Evolutionary conservation across 768 basidiomycete genomes (phyloP).

Genomic region (Neoboletus magnificus): DNA sequence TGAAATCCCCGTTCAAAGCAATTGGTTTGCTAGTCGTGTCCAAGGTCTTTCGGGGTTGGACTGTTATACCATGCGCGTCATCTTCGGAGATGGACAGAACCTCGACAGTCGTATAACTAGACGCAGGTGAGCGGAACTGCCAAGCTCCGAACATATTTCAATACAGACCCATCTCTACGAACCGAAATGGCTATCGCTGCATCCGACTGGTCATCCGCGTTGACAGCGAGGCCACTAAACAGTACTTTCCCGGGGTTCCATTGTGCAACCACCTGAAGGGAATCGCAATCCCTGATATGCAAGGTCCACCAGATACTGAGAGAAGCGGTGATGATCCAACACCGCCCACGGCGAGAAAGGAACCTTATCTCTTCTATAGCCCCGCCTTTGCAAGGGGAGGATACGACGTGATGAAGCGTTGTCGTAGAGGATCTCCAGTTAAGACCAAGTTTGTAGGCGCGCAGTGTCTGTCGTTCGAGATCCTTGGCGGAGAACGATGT

Average conservation of each 20-base stretch:
- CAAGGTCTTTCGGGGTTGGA: slow-evolving; percentile 36
- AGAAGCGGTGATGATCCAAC: slow-evolving; percentile 51
- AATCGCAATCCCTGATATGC: slow-evolving; percentile 45
- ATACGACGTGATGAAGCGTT: slow-evolving; percentile 17
- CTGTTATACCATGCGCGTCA: slow-evolving; percentile 10
- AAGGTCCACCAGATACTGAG: slow-evolving; percentile 61
- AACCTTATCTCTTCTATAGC: slow-evolving; percentile 54
- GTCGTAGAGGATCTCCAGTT: slow-evolving; percentile 43
- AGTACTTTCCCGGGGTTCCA: slow-evolving; percentile 56
- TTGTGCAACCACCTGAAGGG: slow-evolving; percentile 35
- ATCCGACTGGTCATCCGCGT: slow-evolving; percentile 41
- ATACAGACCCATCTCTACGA: slow-evolving; percentile 43
- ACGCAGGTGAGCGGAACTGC: slow-evolving; percentile 11
- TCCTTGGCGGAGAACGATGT: slow-evolving; percentile 36
- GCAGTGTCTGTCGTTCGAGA: slow-evolving; percentile 44
- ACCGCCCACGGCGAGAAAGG: slow-evolving; percentile 42
- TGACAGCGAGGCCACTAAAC: slow-evolving; percentile 51
- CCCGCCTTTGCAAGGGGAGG: slow-evolving; percentile 33
- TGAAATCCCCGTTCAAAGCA: slow-evolving; percentile 46
- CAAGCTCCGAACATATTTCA: slow-evolving; percentile 4
- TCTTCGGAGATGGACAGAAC: slow-evolving; percentile 26
- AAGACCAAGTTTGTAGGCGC: slow-evolving; percentile 44
- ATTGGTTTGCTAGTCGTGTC: slow-evolving; percentile 45
- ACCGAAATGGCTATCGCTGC: slow-evolving; percentile 52
- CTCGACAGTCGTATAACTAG: slow-evolving; percentile 23